Conservation (phyloP, 1,139 yeast genomes). For the Suhomyces chickasaworum region DNA sequence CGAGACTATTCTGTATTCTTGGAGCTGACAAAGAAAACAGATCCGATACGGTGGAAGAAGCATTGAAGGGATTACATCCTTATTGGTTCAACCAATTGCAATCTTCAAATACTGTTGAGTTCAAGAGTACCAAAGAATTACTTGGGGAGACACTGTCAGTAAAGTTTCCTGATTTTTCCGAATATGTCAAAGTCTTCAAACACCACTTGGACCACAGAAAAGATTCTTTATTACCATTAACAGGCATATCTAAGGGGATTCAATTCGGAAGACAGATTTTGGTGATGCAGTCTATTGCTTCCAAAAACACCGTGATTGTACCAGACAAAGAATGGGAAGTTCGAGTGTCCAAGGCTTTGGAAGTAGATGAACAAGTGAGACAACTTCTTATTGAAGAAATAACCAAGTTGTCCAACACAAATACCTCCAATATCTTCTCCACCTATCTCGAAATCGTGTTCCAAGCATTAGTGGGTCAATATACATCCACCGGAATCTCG, state of each 20-base stretch:
- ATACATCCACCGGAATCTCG: conserved; percentile 17
- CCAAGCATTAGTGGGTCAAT: conserved; percentile 32
- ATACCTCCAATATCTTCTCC: conserved; percentile 19
- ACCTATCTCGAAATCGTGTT: conserved; percentile 28
- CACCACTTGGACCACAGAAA: conserved; percentile 26
- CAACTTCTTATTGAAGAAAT: conserved; percentile 34
- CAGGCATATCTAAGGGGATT: conserved; percentile 23
- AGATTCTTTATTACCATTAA: conserved; percentile 13
- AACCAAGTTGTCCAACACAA: conserved; percentile 7
- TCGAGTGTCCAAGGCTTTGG: conserved; percentile 71
- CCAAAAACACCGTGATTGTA: conserved; percentile 56
- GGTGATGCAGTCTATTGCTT: conserved; percentile 62
- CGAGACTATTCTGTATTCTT: conserved; percentile 66
- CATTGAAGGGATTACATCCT: conserved; percentile 81
- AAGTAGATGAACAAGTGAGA: conserved; percentile 58
- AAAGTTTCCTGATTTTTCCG: conserved; percentile 47
- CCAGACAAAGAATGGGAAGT: conserved; percentile 77
- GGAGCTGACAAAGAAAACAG: conserved; percentile 62
- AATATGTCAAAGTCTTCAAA: conserved; percentile 32
- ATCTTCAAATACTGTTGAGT: conserved; percentile 37
- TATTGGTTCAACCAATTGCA: conserved; percentile 58
- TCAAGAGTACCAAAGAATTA: conserved; percentile 46
- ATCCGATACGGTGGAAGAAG: conserved; percentile 78
- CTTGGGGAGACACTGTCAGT: conserved; percentile 34
- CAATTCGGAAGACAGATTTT: conserved; percentile 55